Evolutionary conservation across 768 basidiomycete genomes (phyloP), one percentile per base, ranked within the genome.

Genomic region (Fibroporia radiculosa): DNA sequence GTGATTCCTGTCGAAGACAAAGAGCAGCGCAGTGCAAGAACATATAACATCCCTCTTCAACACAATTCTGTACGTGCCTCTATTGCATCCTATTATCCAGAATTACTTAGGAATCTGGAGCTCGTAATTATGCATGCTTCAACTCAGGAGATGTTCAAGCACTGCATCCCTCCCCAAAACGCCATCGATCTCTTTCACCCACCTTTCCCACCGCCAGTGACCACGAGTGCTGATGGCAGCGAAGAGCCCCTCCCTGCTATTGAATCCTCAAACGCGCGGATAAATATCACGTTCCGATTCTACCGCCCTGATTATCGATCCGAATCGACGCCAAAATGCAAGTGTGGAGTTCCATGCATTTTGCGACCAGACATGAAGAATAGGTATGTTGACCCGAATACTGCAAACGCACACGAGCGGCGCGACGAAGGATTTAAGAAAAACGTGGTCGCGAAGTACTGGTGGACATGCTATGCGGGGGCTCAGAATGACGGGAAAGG

Each of bases 221-320:
- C 24, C 2, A 18, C 48, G 3, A n/a, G n/a, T n/a, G n/a, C n/a
- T n/a, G 47, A 51, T n/a, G 24, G 24, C 18, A 42, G 14, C 6
- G 18, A 50, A 42, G 6, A 37, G 41, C 14, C 42, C 31, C 12
- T 44, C 42, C 2, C 34, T 22, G n/a, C 28, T 45, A 38, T 38
- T 6, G 71, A 76, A 38, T 66, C 76, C 1, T 80, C 75, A 6
- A 87, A 77, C 49, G 79, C 73, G 51, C 77, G 86, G 20, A 88
- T 91, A 55, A 91, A 91, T 53, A 81, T 91, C 45, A 91, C 88
- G 0, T 91, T 91, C 58, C 74, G 89, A 13, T 91, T 91, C 57
- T 91, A 82, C 52, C 75, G 89, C 44, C 89, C 89, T 5, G 88
- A 91, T 62, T 91, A 84, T 58, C 67, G 69, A 19, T 75, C 88